Evolutionary conservation across 2,329 filamentous ascomycete species (phyloP), one percentile per base, ranked within the genome.

Genomic region (Passalora sequoiae): DNA sequence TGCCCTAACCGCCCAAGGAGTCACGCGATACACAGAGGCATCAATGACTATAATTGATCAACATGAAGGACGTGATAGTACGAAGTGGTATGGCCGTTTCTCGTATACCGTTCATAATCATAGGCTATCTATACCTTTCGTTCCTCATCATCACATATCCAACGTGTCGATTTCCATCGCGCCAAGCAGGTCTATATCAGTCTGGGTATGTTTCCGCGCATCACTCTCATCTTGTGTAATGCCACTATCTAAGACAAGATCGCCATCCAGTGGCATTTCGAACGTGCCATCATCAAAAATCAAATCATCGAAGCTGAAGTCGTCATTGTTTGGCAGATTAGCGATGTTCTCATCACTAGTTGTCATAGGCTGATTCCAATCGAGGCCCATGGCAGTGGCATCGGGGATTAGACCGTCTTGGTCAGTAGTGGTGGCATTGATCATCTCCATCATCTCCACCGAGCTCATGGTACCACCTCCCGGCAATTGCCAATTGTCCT

Each of bases 191-290:
- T 12, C 24, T 27, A 27, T 27, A 27, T 27, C 24, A 27, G 6
- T 27, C 24, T 27, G 24, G 24, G 6, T 27, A 27, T 27, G 6
- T 12, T 6, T 12, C 24, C n/a, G n/a, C n/a, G n/a, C n/a, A n/a
- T n/a, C n/a, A n/a, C n/a, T n/a, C n/a, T n/a, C n/a, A n/a, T n/a
- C n/a, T n/a, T n/a, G n/a, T n/a, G n/a, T n/a, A n/a, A n/a, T n/a
- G 12, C 24, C 24, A 27, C 12, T 27, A 27, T 12, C 12, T 12
- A 27, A 6, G 6, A 12, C 46, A 50, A 50, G 51, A 15, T 22
- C 43, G 20, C 50, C 49, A 32, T 54, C 54, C 24, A 58, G 15
- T 12, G 51, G 48, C 54, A 60, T 57, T 43, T 60, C 57, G 28
- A 59, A 60, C 2, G 56, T 46, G 4, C 47, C 51, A 37, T 55